phyloP scores from a whole-genome alignment of 2,329 filamentous ascomycete genomes.

The Elsinoe necatrix region DNA sequence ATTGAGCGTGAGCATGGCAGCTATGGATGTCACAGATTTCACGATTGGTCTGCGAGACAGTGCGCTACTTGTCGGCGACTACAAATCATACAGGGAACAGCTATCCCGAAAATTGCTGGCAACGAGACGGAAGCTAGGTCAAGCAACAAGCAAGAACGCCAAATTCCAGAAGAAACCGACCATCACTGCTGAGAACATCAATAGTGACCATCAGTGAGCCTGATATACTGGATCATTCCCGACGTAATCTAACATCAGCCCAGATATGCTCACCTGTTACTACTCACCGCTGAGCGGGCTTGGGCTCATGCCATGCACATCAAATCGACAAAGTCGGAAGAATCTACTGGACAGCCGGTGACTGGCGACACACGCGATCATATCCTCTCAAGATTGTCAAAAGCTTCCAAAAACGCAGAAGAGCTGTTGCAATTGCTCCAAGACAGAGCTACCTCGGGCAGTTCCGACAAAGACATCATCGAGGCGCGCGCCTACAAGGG shows the following conservation, averaged over 20 bases:
- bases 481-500: slow-evolving; percentile 80
- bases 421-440: slow-evolving; percentile 59
- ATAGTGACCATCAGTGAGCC: slow-evolving; percentile 62
- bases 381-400: slow-evolving; percentile 77
- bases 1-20: neutral
- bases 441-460: slow-evolving; percentile 54
- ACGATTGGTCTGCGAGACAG: slow-evolving; percentile 71
- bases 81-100: slow-evolving; percentile 73
- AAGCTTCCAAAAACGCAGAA: slow-evolving; percentile 64
- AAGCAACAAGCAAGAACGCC: slow-evolving; percentile 73
- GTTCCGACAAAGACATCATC: slow-evolving; percentile 61
- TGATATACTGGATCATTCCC: neutral
- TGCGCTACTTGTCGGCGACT: slow-evolving; percentile 80
- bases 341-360: slow-evolving; percentile 63
- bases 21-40: slow-evolving; percentile 85
- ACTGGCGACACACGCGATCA: slow-evolving; percentile 73
- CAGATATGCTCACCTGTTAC: slow-evolving; percentile 68
- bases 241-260: neutral
- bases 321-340: slow-evolving; percentile 72
- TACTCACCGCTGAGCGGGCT: slow-evolving; percentile 80
- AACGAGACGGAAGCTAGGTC: slow-evolving; percentile 74
- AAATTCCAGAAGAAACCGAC: slow-evolving; percentile 68
- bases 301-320: slow-evolving; percentile 96
- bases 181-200: slow-evolving; percentile 67
- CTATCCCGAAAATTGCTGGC: slow-evolving; percentile 74